Evolutionary conservation across 495 filamentous ascomycete species (phyloP).

Genomic region (Penicillium alfredii): DNA sequence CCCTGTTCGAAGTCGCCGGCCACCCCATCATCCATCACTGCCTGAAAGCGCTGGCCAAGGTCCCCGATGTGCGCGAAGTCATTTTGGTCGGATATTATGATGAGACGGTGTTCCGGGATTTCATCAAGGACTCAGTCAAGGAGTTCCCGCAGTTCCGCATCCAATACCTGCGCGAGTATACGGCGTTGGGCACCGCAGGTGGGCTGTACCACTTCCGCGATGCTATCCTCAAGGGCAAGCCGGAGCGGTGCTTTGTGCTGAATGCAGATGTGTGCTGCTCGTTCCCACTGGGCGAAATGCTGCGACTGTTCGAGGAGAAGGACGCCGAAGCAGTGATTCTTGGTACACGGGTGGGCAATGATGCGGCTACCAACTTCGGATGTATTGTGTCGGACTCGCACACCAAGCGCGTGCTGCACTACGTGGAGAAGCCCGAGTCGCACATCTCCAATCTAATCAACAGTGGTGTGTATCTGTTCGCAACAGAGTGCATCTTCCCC

Average conservation of each 20-base stretch:
- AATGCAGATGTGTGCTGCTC: slow-evolving; percentile 99
- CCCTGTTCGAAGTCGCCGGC: slow-evolving; percentile 96
- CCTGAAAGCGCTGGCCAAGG: slow-evolving; percentile 84
- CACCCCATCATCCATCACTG: slow-evolving; percentile 98
- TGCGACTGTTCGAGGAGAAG: slow-evolving; percentile 86
- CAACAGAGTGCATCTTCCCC: slow-evolving; percentile 92
- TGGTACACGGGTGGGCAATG: slow-evolving; percentile 86
- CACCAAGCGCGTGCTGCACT: slow-evolving; percentile 94
- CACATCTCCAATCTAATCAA: slow-evolving; percentile 99
- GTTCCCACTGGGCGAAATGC: slow-evolving; percentile 94
- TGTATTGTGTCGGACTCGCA: slow-evolving; percentile 96
- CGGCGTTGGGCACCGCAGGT: slow-evolving; percentile 90
- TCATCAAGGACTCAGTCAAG: slow-evolving; percentile 82
- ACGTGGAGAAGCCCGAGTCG: slow-evolving; percentile 98
- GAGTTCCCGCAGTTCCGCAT: slow-evolving; percentile 87
- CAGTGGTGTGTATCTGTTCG: slow-evolving; percentile 97
- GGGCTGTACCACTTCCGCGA: slow-evolving; percentile 99
- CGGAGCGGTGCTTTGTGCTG: slow-evolving; percentile 92
- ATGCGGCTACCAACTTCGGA: slow-evolving; percentile 91
- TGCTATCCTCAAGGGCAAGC: slow-evolving; percentile 93
- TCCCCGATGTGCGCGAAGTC: slow-evolving; percentile 90
- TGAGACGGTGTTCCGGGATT: slow-evolving; percentile 91
- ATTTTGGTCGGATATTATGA: slow-evolving; percentile 99
- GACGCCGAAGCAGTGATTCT: slow-evolving; percentile 97
- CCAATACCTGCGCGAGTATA: slow-evolving; percentile 96